phyloP scores from a whole-genome alignment of 139 green algal genomes.

The Tetradesmus obliquus region DNA sequence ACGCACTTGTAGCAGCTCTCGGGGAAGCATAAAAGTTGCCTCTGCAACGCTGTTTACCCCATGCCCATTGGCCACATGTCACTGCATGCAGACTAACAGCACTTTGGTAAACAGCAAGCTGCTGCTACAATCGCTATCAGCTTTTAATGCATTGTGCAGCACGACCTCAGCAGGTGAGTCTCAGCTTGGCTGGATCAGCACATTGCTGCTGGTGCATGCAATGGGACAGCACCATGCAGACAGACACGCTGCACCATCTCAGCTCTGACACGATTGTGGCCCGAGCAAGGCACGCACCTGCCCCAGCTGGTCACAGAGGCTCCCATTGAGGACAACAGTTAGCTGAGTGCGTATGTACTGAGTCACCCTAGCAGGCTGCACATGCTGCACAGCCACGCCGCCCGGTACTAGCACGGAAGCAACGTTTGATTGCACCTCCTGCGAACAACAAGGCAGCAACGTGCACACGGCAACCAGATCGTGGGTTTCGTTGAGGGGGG shows the following conservation, averaged over 20 bases:
- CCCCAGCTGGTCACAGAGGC: not conserved
- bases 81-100: too few relatives aligned
- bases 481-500: not conserved
- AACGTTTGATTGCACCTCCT: not conserved
- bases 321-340: slow-evolving; percentile 35
- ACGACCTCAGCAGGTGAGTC: too few relatives aligned
- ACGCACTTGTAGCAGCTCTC: not conserved
- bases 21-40: too few relatives aligned
- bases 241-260: not conserved
- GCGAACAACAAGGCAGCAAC: not conserved
- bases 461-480: not conserved
- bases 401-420: not conserved
- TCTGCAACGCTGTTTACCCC: too few relatives aligned
- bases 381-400: not conserved
- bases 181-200: not conserved
- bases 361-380: slow-evolving; percentile 29
- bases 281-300: slow-evolving; percentile 2
- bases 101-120: too few relatives aligned
- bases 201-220: not conserved
- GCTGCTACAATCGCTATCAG: too few relatives aligned
- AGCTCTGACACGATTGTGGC: not conserved
- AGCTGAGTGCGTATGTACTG: slow-evolving; percentile 29
- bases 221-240: not conserved
- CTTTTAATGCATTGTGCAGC: too few relatives aligned
- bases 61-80: too few relatives aligned